Conservation (phyloP, 441 rosid genomes). For the Manihot esculenta region DNA sequence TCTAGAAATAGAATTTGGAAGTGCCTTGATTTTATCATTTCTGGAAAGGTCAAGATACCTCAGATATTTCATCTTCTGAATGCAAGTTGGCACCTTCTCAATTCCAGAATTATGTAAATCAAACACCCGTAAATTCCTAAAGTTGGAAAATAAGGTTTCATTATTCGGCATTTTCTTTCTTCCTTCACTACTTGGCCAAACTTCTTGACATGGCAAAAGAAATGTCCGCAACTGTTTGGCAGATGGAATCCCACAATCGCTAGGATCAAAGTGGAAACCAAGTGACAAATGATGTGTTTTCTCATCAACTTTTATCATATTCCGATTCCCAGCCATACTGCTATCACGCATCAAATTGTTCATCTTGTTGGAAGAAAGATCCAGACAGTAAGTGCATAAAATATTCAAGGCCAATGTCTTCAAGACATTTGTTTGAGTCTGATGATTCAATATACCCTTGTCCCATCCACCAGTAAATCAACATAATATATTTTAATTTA, state of each 20-base stretch:
- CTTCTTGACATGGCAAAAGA: neutral
- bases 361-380: conserved; percentile 32
- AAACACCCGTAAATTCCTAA: conserved; percentile 14
- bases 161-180: neutral
- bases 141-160: neutral
- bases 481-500: no score
- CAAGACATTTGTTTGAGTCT: no score
- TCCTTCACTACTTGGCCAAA: neutral
- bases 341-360: conserved; percentile 28
- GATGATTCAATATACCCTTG: no score
- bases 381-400: conserved; percentile 7
- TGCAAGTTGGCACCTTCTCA: neutral
- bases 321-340: conserved; percentile 5
- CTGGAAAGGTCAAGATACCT: conserved; percentile 3
- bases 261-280: neutral
- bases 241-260: neutral
- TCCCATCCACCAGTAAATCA: conserved; percentile 21
- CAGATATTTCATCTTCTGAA: no score
- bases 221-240: neutral
- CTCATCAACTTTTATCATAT: no score
- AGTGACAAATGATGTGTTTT: neutral
- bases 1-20: neutral
- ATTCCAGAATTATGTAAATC: neutral
- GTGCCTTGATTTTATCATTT: neutral
- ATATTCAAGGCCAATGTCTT: neutral